Conservation (phyloP, 2,329 filamentous ascomycete species). For the Pseudocercospora fijiensis region DNA sequence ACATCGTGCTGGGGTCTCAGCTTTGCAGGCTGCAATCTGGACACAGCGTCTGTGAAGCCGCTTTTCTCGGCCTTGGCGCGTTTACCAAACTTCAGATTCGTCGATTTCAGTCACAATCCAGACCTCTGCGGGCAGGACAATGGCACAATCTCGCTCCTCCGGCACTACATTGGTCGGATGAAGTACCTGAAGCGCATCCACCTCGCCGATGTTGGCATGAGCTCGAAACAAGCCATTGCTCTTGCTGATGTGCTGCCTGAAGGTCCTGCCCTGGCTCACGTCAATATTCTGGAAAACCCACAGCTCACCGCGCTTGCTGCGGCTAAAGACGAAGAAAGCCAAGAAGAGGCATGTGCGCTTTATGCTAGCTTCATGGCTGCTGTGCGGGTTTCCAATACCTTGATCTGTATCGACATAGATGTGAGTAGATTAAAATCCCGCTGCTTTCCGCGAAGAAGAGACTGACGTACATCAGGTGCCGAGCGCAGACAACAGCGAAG, state of each 20-base stretch:
- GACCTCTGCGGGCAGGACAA: conserved; percentile 60
- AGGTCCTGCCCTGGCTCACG: conserved; percentile 73
- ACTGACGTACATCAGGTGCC: conserved; percentile 54
- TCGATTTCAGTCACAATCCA: conserved; percentile 89
- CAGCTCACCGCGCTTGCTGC: conserved; percentile 68
- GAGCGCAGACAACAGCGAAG: conserved; percentile 74
- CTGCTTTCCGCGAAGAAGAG: neutral
- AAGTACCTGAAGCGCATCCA: conserved; percentile 77
- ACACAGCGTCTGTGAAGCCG: conserved; percentile 67
- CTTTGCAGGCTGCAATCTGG: conserved; percentile 80
- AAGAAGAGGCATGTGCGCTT: conserved; percentile 91
- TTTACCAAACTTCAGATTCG: conserved; percentile 74
- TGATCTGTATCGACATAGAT: conserved; percentile 90
- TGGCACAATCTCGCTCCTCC: conserved; percentile 54
- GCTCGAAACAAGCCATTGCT: conserved; percentile 83
- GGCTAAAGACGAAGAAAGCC: conserved; percentile 72
- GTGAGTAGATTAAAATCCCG: conserved; percentile 38
- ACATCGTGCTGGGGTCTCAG: conserved; percentile 75
- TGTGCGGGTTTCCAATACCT: conserved; percentile 74
- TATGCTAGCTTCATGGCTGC: conserved; percentile 91
- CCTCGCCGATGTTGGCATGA: conserved; percentile 78
- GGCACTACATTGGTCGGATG: conserved; percentile 83
- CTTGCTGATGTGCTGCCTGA: conserved; percentile 89
- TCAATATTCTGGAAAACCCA: conserved; percentile 82
- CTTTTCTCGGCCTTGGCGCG: conserved; percentile 71